Base-by-base conservation (phyloP, 2,329 filamentous ascomycete species). In the Blumeria hordei region DNA sequence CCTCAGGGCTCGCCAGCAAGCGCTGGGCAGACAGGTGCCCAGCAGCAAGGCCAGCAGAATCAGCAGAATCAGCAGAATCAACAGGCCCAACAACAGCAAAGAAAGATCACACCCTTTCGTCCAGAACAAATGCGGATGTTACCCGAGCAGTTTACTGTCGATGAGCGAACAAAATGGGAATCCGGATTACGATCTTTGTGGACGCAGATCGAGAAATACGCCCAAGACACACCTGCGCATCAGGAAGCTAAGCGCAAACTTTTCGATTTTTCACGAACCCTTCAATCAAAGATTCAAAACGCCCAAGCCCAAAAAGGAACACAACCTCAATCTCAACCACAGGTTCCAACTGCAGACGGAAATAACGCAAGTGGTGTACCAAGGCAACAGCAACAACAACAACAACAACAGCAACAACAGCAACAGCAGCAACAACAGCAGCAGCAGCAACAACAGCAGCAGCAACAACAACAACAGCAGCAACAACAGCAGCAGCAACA, bases 111-210 rank as follows among this genome's bases (percentile, higher is more conserved):
- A 9, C 56, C 64, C 0, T 65, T 60, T 50, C 60, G 60, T 41
- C 63, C 64, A 5, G 64, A 66, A 55, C 61, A 64, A 51, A 66
- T 66, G 63, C 60, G 63, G 43, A 51, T 55, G 7, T 60, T 66
- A 0, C 64, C 64, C 1, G 57, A 60, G 3, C 55, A 57, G 21
- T 65, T 82, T 2, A 72, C 67, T 32, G 68, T 73, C 0, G 70
- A 74, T 1, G 78, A 82, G 56, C 77, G 75, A 60, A 60, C 60
- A 1, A 78, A 78, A 60, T 82, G 80, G 59, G 76, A 80, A 60
- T 65, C 69, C 1, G 78, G 78, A 0, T 67, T 82, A 0, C 68
- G 70, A 9, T 62, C 67, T 1, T 66, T 81, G 0, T 82, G 76
- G 72, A 54, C 58, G 1, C 69, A 67, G 21, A 69, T 75, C 43